Conservation (phyloP, 805 yeast species). For the Candida stauntonica region DNA sequence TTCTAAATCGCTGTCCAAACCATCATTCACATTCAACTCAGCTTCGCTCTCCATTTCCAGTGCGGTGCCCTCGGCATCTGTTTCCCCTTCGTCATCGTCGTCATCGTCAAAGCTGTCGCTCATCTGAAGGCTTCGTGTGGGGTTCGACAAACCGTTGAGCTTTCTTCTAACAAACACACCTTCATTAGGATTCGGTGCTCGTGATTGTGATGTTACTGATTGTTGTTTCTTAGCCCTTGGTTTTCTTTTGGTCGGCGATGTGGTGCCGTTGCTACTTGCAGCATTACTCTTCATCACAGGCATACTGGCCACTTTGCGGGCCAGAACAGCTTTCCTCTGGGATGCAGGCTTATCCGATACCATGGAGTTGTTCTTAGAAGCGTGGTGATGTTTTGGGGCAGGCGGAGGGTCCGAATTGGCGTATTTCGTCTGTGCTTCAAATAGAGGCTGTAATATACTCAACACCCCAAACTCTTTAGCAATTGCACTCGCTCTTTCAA, state of each 20-base stretch:
- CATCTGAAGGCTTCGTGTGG: conserved; percentile 1
- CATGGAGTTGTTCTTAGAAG: conserved; percentile 34
- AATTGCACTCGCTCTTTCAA: conserved; percentile 64
- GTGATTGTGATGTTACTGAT: conserved; percentile 9
- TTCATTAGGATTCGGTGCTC: conserved; percentile 21
- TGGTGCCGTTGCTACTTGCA: not conserved
- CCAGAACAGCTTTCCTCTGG: conserved; percentile 16
- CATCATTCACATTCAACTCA: conserved; percentile 21
- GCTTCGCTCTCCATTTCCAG: conserved; percentile 18
- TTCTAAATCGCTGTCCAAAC: conserved; percentile 23
- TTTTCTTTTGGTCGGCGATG: conserved; percentile 20
- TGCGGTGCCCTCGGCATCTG: conserved; percentile 5
- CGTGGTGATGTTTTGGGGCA: conserved; percentile 64
- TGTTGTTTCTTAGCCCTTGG: conserved; percentile 25
- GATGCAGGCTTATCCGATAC: conserved; percentile 12
- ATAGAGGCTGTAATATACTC: conserved; percentile 57
- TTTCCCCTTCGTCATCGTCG: conserved; percentile 3
- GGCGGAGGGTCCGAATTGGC: conserved; percentile 52
- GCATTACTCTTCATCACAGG: conserved; percentile 14
- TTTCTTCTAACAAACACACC: conserved; percentile 24
- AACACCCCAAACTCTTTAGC: conserved; percentile 63
- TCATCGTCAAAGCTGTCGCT: conserved; percentile 5
- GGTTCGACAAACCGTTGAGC: not conserved
- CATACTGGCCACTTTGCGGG: conserved; percentile 25
- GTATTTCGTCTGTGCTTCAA: conserved; percentile 52